A percentile compares a stretch with the other conserved stretches of the same genome.
Conservation (phyloP, 2,329 filamentous ascomycete genomes). For the Colletotrichum abscissum region DNA sequence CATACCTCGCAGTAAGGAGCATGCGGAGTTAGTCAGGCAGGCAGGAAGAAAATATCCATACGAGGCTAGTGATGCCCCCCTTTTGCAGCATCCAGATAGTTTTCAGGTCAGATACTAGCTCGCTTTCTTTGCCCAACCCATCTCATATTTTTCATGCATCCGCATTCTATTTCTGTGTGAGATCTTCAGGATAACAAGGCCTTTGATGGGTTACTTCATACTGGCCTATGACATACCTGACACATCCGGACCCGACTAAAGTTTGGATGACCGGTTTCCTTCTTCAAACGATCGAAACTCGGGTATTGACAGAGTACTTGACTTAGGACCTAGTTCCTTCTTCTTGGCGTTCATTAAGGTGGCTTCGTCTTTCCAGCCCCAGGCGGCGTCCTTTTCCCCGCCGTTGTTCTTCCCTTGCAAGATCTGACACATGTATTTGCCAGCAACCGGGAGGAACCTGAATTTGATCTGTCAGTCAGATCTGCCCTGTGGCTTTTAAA, state of each 20-base stretch:
- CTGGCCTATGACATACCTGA: too few species aligned
- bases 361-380: conserved; percentile 8
- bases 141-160: background rate
- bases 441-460: conserved; percentile 15
- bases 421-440: conserved; percentile 13
- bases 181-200: background rate
- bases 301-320: background rate
- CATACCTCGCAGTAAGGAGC: conserved; percentile 16
- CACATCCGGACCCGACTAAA: background rate
- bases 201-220: too few species aligned
- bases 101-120: conserved; percentile 1
- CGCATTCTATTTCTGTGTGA: background rate
- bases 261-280: background rate
- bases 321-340: background rate
- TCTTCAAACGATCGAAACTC: background rate
- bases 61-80: conserved; percentile 13
- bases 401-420: conserved; percentile 7
- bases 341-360: background rate
- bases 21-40: conserved; percentile 16
- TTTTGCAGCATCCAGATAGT: background rate
- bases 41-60: conserved; percentile 21
- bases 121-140: background rate
- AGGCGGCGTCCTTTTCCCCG: conserved; percentile 3
- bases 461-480: background rate
- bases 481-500: too few species aligned